These are phyloP conservation scores for Neurospora sp. DNA, from an alignment of 495 filamentous ascomycete genomes.

Conservation along the genomic window DNA sequence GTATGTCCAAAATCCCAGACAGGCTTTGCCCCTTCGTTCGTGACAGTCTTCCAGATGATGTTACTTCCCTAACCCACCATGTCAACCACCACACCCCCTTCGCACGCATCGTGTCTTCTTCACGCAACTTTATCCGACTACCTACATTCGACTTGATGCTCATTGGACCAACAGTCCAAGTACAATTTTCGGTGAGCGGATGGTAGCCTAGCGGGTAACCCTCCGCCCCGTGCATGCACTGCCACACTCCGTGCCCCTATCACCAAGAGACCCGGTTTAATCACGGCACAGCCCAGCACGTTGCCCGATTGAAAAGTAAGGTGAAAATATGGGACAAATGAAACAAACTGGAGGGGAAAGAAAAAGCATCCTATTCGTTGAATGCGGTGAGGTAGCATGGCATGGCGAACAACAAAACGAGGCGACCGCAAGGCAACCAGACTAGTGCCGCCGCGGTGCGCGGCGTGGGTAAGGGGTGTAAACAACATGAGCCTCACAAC, in stretches of 20 bases:
- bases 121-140: background rate
- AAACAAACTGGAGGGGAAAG: too few species aligned
- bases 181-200: background rate
- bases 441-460: background rate
- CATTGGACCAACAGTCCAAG: background rate
- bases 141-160: background rate
- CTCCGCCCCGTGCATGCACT: background rate
- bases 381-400: background rate
- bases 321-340: too few species aligned
- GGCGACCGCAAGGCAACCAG: background rate
- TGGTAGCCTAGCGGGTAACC: background rate
- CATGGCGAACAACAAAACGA: background rate
- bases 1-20: background rate
- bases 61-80: background rate
- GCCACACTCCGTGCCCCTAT: background rate
- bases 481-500: background rate
- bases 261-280: background rate
- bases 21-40: background rate
- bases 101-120: background rate
- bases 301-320: too few species aligned
- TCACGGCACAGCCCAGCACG: too few species aligned
- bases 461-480: background rate
- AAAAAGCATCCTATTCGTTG: background rate
- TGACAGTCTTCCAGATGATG: background rate
- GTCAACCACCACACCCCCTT: background rate